Base-by-base conservation (phyloP, 1,284 basidiomycete species). In the Pyrrhoderma lamaoense region DNA sequence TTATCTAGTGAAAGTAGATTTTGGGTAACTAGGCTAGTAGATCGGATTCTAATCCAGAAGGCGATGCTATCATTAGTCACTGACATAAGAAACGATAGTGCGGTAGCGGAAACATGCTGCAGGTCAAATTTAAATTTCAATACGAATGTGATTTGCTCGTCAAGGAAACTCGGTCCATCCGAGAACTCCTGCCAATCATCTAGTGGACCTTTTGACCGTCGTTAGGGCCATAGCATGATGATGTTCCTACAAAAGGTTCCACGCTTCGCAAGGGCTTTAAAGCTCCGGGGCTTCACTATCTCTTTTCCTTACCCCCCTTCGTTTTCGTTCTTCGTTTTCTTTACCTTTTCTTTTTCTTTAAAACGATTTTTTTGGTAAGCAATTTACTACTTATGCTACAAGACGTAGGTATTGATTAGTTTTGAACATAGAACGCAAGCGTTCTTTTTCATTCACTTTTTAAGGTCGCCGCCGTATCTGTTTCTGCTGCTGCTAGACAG, bases 401-500 rank as follows among this genome's bases (percentile, higher is more conserved):
- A 2, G 25, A 37, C 39, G 13, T 52, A 49, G 27, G 40, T 25
- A 19, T 8, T 16, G n/a, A n/a, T 16, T 7, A 16, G 21, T 21
- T 23, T 25, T 46, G 8, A 36, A 3, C 42, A n/a, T 54, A 73
- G 68, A 67, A 69, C 67, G 69, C 72, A 72, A 70, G 72, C 64
- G 57, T 60, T 58, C 64, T 65, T 65, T n/a, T 60, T 58, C 57
- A 55, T 53, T 52, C 64, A 62, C 65, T 46, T 52, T 47, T 47
- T 59, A 58, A 57, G 55, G 53, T 49, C 64, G 63, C 65, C 60
- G 62, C 62, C 61, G 59, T 59, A 55, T 57, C 61, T 57, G 60
- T 65, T 61, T 66, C n/a, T 16, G 4, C 70, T 42, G 39, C 77
- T 80, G 77, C 77, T 67, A 79, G 77, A 72, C 77, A 79, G 76